Percentiles rank a stretch among this genome's conserved stretches.
These are phyloP conservation scores for Brassica juncea DNA, from an alignment of 345 rosid genomes.

Conservation along the genomic window DNA sequence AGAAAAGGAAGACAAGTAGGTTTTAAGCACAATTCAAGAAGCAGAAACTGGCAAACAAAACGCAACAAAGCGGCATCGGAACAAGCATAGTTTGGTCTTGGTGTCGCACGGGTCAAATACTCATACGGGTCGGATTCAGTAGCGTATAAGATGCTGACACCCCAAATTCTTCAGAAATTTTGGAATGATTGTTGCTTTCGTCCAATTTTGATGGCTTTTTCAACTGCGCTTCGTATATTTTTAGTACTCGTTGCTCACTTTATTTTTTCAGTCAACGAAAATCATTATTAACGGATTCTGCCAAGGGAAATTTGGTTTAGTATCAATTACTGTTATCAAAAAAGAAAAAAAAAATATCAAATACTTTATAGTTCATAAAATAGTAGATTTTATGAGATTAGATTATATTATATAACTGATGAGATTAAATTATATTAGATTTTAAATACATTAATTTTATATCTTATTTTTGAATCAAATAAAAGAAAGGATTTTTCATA, in stretches of 20 bases:
- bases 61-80: slow-evolving; percentile 10
- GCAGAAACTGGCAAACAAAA: slow-evolving; percentile 36
- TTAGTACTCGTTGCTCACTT: not conserved
- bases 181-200: not conserved
- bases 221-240: not conserved
- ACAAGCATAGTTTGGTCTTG: not conserved
- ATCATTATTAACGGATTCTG: not conserved
- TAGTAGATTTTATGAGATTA: too few species aligned
- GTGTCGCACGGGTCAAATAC: not conserved
- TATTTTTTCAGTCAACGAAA: not conserved
- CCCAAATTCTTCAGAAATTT: not conserved
- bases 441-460: too few species aligned
- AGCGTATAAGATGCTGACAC: not conserved
- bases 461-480: too few species aligned
- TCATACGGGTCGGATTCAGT: not conserved
- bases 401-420: too few species aligned
- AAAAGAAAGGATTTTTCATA: too few species aligned
- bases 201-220: not conserved
- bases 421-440: too few species aligned
- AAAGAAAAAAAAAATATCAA: not conserved
- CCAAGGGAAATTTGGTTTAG: not conserved
- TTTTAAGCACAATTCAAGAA: slow-evolving; percentile 47
- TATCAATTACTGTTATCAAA: not conserved
- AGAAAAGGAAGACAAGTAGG: slow-evolving; percentile 50
- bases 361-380: not conserved